Evolutionary conservation across 192 early-diverging fungal genomes (phyloP).

Genomic region (Cladochytrium replicatum): DNA sequence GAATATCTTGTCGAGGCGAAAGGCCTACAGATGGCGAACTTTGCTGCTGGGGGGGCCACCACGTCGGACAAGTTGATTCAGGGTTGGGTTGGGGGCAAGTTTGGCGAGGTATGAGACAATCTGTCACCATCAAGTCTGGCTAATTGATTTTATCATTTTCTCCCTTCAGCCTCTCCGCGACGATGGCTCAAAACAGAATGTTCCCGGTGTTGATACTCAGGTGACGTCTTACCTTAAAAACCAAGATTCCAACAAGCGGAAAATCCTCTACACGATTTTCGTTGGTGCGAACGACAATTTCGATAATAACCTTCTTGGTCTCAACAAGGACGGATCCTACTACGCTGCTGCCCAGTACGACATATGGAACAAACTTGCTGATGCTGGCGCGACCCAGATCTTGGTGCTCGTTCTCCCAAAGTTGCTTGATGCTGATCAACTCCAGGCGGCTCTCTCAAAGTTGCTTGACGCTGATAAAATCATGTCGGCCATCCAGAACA

Average conservation of each 20-base stretch:
- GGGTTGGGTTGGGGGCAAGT: too few species aligned
- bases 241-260: constrained; percentile 8
- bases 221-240: too few species aligned
- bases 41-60: too few species aligned
- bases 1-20: constrained; percentile 15
- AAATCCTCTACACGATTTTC: constrained; percentile 8
- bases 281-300: constrained; percentile 14
- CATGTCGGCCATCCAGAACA: neutral
- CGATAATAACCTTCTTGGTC: constrained; percentile 1
- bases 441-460: neutral
- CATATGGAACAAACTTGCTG: too few species aligned
- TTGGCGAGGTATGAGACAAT: too few species aligned
- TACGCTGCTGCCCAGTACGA: neutral
- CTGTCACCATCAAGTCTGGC: too few species aligned
- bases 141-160: neutral
- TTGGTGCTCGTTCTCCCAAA: neutral
- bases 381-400: constrained; percentile 4
- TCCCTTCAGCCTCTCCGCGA: too few species aligned
- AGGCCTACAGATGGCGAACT: too few species aligned
- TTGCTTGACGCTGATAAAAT: neutral
- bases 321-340: neutral
- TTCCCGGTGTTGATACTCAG: too few species aligned
- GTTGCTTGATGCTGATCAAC: neutral
- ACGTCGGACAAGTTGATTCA: too few species aligned
- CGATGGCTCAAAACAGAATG: too few species aligned